phyloP scores from a whole-genome alignment of 192 early-diverging fungal genomes.

The Cladochytrium replicatum region DNA sequence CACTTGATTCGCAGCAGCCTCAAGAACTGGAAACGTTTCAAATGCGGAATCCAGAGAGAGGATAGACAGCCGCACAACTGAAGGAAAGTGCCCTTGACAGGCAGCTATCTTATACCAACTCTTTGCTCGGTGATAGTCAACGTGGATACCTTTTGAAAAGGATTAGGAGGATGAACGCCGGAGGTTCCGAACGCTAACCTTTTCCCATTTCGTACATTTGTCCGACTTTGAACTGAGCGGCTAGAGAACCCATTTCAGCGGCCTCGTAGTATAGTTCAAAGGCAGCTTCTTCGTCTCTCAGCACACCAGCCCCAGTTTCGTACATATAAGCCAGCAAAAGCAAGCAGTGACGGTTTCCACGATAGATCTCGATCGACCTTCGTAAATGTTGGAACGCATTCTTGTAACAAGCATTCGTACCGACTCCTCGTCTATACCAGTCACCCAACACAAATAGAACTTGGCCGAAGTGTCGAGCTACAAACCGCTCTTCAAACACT shows the following conservation, averaged over 20 bases:
- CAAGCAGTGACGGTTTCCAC: constrained; percentile 7
- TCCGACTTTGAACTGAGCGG: constrained; percentile 18
- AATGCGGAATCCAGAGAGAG: constrained; percentile 18
- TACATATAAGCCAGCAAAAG: constrained; percentile 19
- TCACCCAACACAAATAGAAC: constrained; percentile 28
- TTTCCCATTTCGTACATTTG: constrained; percentile 18
- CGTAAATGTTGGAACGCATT: constrained; percentile 14
- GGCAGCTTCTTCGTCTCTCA: constrained; percentile 15
- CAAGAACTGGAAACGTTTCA: constrained; percentile 19
- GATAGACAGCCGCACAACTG: constrained; percentile 16
- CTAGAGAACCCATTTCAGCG: constrained; percentile 12
- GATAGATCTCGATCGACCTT: constrained; percentile 9
- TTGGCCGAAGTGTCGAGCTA: no score
- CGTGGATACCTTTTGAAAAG: constrained; percentile 12
- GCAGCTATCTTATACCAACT: constrained; percentile 19
- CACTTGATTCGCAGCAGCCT: constrained; percentile 8
- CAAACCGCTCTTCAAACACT: no score
- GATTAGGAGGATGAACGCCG: not conserved
- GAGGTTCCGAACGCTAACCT: constrained; percentile 7
- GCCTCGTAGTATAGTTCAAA: constrained; percentile 15
- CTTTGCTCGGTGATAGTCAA: constrained; percentile 13
- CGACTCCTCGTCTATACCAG: constrained; percentile 22
- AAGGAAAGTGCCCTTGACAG: constrained; percentile 18
- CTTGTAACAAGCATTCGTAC: constrained; percentile 12
- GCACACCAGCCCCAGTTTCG: constrained; percentile 20